A percentile compares a stretch with the other conserved stretches of the same genome.
These are phyloP conservation scores for Myriosclerotinia duriaeana DNA, from an alignment of 2,329 filamentous ascomycete genomes.

Conservation along the genomic window DNA sequence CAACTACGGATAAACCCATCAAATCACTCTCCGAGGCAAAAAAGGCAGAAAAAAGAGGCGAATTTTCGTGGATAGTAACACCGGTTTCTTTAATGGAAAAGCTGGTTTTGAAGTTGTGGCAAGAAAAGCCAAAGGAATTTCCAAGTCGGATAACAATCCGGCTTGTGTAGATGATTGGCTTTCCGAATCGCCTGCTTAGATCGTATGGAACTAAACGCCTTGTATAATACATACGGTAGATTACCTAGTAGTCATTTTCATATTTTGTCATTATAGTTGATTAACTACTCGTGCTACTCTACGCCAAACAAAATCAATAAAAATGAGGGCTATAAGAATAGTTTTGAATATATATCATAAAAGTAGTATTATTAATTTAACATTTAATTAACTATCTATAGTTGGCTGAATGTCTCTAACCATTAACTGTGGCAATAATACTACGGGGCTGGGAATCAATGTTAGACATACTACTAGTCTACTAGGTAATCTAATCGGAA, in stretches of 20 bases:
- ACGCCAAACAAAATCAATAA: too few relatives aligned
- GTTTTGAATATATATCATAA: too few relatives aligned
- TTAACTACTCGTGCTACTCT: too few relatives aligned
- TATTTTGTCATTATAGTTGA: too few relatives aligned
- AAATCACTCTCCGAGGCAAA: conserved; percentile 11
- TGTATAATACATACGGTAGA: too few relatives aligned
- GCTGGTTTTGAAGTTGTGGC: background rate
- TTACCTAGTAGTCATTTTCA: too few relatives aligned
- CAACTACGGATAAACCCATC: background rate
- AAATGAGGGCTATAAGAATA: too few relatives aligned
- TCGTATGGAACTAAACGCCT: background rate
- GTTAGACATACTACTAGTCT: background rate
- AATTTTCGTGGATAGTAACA: conserved; percentile 12
- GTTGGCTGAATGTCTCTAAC: too few relatives aligned
- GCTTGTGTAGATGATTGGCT: background rate
- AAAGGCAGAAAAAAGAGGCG: conserved; percentile 1
- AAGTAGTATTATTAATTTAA: too few relatives aligned
- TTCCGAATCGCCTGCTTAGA: background rate
- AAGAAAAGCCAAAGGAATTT: conserved; percentile 10
- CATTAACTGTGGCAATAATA: background rate
- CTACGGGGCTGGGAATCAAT: background rate
- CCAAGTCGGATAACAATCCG: conserved; percentile 15
- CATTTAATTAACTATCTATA: too few relatives aligned
- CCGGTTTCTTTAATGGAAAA: background rate
- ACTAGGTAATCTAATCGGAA: background rate